A percentile compares a stretch with the other conserved stretches of the same genome.
These are phyloP conservation scores for Cornus florida DNA, from an alignment of 148 eudicot genomes.

Conservation along the genomic window DNA sequence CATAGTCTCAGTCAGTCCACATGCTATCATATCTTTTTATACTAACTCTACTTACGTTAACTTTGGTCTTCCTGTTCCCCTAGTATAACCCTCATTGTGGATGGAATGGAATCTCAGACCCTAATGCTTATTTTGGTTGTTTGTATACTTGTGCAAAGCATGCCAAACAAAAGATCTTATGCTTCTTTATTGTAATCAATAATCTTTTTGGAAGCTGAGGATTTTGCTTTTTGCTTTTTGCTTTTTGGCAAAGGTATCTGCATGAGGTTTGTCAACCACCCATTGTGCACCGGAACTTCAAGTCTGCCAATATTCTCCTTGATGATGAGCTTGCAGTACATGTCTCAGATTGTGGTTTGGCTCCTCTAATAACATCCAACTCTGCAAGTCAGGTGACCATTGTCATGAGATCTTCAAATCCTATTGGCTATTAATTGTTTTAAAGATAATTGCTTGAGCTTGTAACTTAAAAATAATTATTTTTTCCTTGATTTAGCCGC, in stretches of 20 bases:
- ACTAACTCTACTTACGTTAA: no score
- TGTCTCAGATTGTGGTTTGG: conserved; percentile 91
- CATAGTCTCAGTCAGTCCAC: no score
- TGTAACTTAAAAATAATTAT: background rate
- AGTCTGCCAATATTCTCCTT: conserved; percentile 75
- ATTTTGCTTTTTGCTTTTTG: conserved; percentile 14
- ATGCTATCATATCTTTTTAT: no score
- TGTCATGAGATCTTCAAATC: background rate
- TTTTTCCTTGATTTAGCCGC: background rate
- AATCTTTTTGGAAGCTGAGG: conserved; percentile 1
- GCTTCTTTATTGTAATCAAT: background rate
- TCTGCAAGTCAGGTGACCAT: conserved; percentile 54
- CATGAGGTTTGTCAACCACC: conserved; percentile 82
- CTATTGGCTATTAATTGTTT: background rate
- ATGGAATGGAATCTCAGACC: background rate
- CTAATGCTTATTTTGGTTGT: background rate
- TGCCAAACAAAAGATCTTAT: background rate
- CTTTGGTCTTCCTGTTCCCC: no score
- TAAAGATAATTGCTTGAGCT: background rate
- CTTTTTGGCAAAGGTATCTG: conserved; percentile 58
- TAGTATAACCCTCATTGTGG: no score
- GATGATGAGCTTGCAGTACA: conserved; percentile 63
- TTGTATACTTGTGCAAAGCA: background rate
- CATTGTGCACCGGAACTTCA: conserved; percentile 80
- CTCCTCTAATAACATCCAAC: conserved; percentile 47